Evolutionary conservation across 495 filamentous ascomycete genomes (phyloP).

Genomic region (Staphylotrichum longicolle): DNA sequence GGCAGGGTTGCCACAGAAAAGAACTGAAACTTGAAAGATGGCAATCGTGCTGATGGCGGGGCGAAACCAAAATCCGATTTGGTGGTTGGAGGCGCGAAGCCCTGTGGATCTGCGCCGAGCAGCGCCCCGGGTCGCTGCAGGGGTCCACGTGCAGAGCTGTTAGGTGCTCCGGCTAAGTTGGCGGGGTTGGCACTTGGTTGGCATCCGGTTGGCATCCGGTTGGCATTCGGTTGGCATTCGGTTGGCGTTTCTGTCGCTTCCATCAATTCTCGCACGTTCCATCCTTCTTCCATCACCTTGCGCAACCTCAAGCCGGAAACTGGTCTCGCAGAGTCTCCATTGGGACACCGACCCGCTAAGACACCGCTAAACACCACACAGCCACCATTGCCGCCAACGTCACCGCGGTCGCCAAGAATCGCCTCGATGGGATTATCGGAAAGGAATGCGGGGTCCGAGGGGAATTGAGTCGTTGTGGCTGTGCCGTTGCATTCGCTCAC

Average conservation of each 20-base stretch:
- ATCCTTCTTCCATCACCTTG: too few species aligned
- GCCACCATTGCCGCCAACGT: not conserved
- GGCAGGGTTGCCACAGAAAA: too few species aligned
- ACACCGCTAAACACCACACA: not conserved
- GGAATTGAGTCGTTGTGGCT: constrained; percentile 3
- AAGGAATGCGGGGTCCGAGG: constrained; percentile 7
- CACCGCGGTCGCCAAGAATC: not conserved
- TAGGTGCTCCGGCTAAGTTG: not conserved
- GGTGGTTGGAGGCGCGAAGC: too few species aligned
- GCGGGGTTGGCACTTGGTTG: not conserved
- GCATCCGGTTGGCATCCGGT: too few species aligned
- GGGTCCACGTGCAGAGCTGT: constrained; percentile 6
- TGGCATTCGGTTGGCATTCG: too few species aligned
- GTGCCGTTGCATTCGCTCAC: not conserved
- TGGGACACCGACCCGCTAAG: constrained; percentile 7
- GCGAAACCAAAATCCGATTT: too few species aligned
- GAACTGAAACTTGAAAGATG: too few species aligned
- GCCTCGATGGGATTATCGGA: not conserved
- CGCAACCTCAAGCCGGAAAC: too few species aligned
- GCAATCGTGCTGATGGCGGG: too few species aligned
- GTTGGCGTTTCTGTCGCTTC: too few species aligned
- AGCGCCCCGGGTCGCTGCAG: not conserved
- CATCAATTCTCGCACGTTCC: too few species aligned
- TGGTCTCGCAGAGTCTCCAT: not conserved
- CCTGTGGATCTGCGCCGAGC: too few species aligned